Conservation (phyloP, 441 rosid species). For the Theobroma grandiflorum region DNA sequence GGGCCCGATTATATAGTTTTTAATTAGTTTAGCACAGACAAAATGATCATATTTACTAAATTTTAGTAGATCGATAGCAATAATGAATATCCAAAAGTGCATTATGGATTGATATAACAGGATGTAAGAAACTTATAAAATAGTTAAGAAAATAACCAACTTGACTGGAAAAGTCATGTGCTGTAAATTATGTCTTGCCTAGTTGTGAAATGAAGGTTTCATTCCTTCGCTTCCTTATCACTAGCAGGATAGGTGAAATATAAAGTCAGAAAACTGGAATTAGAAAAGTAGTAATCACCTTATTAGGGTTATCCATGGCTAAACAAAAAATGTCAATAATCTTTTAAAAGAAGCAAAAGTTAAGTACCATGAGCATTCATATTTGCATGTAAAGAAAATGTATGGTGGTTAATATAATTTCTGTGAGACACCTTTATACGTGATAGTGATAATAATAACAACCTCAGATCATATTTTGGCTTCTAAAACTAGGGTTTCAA, state of each 20-base stretch:
- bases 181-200: conserved; percentile 54
- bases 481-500: conserved; percentile 20
- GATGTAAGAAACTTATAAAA: conserved; percentile 2
- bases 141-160: conserved; percentile 36
- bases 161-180: conserved; percentile 48
- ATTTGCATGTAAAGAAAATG: neutral
- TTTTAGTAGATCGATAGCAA: neutral
- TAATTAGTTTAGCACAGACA: neutral
- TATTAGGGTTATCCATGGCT: neutral
- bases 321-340: neutral
- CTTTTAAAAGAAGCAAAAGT: neutral
- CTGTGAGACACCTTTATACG: neutral
- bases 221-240: conserved; percentile 77
- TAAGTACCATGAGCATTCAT: neutral
- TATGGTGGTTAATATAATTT: neutral
- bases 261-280: conserved; percentile 23
- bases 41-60: neutral
- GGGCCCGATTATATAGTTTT: neutral
- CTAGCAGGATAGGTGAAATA: conserved; percentile 45
- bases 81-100: neutral
- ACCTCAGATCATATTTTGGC: neutral
- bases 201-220: conserved; percentile 87
- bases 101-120: neutral
- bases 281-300: neutral
- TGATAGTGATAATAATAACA: neutral